Evolutionary conservation across 495 filamentous ascomycete genomes (phyloP), one percentile per base, ranked within the genome.

Genomic region (Penicillium paxilli): DNA sequence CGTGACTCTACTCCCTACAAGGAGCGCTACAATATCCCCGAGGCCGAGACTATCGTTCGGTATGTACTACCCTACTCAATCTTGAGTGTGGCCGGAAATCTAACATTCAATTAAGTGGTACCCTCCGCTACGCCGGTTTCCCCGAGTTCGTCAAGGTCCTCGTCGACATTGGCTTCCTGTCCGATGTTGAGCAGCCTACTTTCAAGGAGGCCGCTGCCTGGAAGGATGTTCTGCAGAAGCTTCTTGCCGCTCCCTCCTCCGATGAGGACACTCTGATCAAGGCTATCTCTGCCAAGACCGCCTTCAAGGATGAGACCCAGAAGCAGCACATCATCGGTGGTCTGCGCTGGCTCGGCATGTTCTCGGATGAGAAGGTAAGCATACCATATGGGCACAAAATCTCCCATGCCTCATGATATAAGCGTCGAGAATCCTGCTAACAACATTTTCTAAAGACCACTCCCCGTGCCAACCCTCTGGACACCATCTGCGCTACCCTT

Each of bases 21-120:
- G 56, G 89, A 95, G 77, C 82, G 87, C 35, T 98, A 97, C 82
- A 81, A 79, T 64, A 97, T 97, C 64, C 92, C 92, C 51, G 92
- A 97, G 72, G 77, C 76, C 19, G 67, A 77, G 64, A 79, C 72
- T 46, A 57, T 80, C 44, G 58, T 80, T 59, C 72, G 40, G 40
- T 42, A 42, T 14, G 8, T 42, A 26, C 19, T 20, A 17, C 9
- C 12, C 5, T 28, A 11, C 11, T 19, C 23, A 1, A 17, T 46
- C 14, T 46, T 8, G 3, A 16, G 22, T 0, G 5, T 28, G 24
- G 17, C 44, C 9, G 2, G 7, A 8, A 3, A n/a, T 26, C 44
- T 46, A 30, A 46, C 44, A 19, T 42, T 5, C 8, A 46, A 28
- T 7, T 17, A 26, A n/a, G 84, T 44, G 91, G 90, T 46, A 94